Evolutionary conservation across 176 grass and related monocot genomes (phyloP).

Genomic region (Pharus latifolius): DNA sequence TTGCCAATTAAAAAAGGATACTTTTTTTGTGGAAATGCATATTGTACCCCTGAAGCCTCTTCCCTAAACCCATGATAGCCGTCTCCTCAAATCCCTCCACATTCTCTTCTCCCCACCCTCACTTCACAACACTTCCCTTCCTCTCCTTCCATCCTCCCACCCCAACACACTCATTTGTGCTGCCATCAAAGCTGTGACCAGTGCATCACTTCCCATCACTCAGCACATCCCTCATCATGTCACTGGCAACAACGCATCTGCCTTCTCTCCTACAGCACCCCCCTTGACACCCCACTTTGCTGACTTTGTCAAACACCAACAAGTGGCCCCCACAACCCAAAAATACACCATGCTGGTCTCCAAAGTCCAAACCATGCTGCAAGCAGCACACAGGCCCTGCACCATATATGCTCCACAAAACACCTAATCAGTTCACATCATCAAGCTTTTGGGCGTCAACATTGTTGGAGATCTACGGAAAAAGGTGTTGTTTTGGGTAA

Average conservation of each 20-base stretch:
- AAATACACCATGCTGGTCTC: too few relatives aligned
- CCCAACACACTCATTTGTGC: not conserved
- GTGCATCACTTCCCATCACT: too few relatives aligned
- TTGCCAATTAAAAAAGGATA: too few relatives aligned
- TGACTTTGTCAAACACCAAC: not conserved
- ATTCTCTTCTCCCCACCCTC: not conserved
- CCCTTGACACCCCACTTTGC: not conserved
- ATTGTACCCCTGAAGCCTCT: conserved; percentile 4
- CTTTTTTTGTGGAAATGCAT: too few relatives aligned
- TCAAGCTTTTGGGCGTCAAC: not conserved
- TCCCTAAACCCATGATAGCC: not conserved
- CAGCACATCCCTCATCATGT: too few relatives aligned
- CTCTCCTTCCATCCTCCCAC: not conserved
- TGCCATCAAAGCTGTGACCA: too few relatives aligned
- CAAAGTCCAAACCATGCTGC: not conserved
- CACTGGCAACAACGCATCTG: too few relatives aligned
- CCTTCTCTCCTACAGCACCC: not conserved
- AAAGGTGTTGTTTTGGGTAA: not conserved
- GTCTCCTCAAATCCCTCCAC: not conserved
- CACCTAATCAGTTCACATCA: not conserved
- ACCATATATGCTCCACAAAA: too few relatives aligned
- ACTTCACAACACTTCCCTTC: not conserved
- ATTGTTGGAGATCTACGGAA: not conserved
- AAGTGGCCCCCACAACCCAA: not conserved
- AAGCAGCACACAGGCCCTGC: not conserved